Conservation (phyloP, 352 stramenopile species). For the Phytophthora sp. region DNA sequence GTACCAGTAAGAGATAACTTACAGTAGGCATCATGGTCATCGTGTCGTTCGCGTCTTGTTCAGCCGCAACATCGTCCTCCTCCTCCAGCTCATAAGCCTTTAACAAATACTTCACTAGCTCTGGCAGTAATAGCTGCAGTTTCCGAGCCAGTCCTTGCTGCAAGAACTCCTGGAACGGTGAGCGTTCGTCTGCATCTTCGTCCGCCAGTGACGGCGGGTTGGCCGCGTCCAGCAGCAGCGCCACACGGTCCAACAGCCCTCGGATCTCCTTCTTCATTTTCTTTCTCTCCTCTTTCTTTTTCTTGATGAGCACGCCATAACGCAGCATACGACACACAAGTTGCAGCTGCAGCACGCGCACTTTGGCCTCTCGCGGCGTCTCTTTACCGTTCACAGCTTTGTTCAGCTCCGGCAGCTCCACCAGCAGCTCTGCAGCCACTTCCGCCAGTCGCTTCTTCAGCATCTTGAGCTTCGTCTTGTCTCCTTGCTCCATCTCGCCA, state of each 20-base stretch:
- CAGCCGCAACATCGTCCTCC: slow-evolving; percentile 19
- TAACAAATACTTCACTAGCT: slow-evolving; percentile 57
- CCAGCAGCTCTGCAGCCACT: slow-evolving; percentile 27
- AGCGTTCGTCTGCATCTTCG: slow-evolving; percentile 68
- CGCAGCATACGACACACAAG: slow-evolving; percentile 58
- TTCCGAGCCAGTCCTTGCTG: slow-evolving; percentile 49
- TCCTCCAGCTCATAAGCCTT: slow-evolving; percentile 67
- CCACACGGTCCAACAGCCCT: slow-evolving; percentile 72
- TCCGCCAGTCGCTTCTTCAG: slow-evolving; percentile 26
- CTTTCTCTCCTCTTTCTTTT: slow-evolving; percentile 43
- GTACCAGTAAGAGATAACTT: not conserved
- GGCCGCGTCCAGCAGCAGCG: slow-evolving; percentile 72
- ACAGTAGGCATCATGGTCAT: slow-evolving; percentile 19
- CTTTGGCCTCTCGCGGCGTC: slow-evolving; percentile 39
- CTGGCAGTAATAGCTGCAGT: slow-evolving; percentile 49
- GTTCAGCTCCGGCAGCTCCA: slow-evolving; percentile 38
- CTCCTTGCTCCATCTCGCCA: not conserved
- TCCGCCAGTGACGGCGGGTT: slow-evolving; percentile 70
- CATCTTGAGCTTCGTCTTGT: slow-evolving; percentile 20
- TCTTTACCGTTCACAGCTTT: slow-evolving; percentile 29
- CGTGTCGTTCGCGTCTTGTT: not conserved
- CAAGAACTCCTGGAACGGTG: slow-evolving; percentile 78
- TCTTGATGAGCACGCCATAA: slow-evolving; percentile 34
- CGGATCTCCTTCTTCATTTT: slow-evolving; percentile 65
- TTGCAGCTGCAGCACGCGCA: slow-evolving; percentile 71